phyloP scores from a whole-genome alignment of 176 grass and related monocot genomes.

The Aegilops speltoides region DNA sequence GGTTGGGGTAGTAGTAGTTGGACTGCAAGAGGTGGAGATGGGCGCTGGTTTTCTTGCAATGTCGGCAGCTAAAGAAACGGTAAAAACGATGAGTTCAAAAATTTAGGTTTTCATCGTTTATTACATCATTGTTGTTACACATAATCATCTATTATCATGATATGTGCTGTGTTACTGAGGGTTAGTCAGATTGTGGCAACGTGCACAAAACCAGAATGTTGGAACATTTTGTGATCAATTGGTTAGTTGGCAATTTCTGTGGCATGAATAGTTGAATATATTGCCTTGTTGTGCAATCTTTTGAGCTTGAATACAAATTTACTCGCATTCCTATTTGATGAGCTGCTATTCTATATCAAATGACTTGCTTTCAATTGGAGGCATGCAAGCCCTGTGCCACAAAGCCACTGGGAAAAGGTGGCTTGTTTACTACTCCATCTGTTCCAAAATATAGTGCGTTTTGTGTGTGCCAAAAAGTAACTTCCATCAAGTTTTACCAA shows the following conservation, averaged over 20 bases:
- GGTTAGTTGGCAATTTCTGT: not conserved
- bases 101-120: not conserved
- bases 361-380: slow-evolving; percentile 1
- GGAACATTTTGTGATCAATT: not conserved
- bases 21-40: slow-evolving; percentile 93
- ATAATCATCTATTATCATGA: slow-evolving; percentile 6
- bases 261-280: not conserved
- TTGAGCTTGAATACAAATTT: not conserved
- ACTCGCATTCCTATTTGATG: not conserved
- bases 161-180: not conserved
- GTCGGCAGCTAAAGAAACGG: slow-evolving; percentile 82
- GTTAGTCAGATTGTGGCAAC: not conserved
- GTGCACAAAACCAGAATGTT: not conserved
- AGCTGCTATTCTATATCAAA: slow-evolving; percentile 22
- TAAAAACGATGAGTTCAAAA: slow-evolving; percentile 28
- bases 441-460: not conserved
- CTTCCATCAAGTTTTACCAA: not conserved
- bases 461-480: not conserved
- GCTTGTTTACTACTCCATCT: not conserved
- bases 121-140: slow-evolving; percentile 7
- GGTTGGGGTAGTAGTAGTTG: slow-evolving; percentile 70
- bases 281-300: slow-evolving; percentile 15
- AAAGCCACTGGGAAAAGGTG: not conserved
- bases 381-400: not conserved
- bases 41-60: slow-evolving; percentile 92